Percentiles rank a stretch among this genome's conserved stretches.
Conservation (phyloP, 306 rosid genomes). For the Luffa acutangula region DNA sequence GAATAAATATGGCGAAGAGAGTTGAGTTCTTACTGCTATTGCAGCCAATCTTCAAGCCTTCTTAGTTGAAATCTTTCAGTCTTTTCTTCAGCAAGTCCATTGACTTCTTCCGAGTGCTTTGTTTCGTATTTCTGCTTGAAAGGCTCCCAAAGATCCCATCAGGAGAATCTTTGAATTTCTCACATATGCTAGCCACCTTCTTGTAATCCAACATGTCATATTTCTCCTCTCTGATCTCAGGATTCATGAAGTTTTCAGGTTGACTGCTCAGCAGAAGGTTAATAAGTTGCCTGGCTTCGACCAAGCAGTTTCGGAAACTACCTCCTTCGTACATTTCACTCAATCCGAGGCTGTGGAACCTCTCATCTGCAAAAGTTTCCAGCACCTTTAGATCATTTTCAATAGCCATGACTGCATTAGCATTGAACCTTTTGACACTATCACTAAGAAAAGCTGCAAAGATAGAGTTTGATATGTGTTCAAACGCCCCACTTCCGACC, state of each 20-base stretch:
- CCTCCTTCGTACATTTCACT: slow-evolving; percentile 43
- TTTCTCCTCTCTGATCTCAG: slow-evolving; percentile 76
- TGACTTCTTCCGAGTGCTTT: slow-evolving; percentile 71
- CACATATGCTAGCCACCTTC: slow-evolving; percentile 63
- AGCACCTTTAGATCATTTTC: slow-evolving; percentile 43
- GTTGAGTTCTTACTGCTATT: slow-evolving; percentile 18
- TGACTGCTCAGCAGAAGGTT: slow-evolving; percentile 81
- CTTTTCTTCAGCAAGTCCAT: slow-evolving; percentile 76
- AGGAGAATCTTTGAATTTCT: slow-evolving; percentile 69
- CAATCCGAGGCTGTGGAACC: slow-evolving; percentile 54
- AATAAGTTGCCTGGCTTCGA: slow-evolving; percentile 64
- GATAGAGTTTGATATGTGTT: slow-evolving; percentile 57
- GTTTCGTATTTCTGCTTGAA: slow-evolving; percentile 57
- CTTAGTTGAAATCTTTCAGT: slow-evolving; percentile 73
- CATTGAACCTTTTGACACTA: slow-evolving; percentile 74
- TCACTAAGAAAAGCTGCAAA: slow-evolving; percentile 60
- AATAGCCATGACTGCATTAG: slow-evolving; percentile 42
- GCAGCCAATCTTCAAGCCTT: slow-evolving; percentile 15
- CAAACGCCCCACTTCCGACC: slow-evolving; percentile 73
- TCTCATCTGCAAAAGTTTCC: slow-evolving; percentile 68
- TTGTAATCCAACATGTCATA: slow-evolving; percentile 69
- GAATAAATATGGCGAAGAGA: neutral
- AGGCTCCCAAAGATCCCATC: slow-evolving; percentile 89
- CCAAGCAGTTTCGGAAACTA: slow-evolving; percentile 44
- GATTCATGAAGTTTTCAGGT: slow-evolving; percentile 95